Evolutionary conservation across 1,284 basidiomycete species (phyloP), one percentile per base, ranked within the genome.

Genomic region (Moniliella sp.): DNA sequence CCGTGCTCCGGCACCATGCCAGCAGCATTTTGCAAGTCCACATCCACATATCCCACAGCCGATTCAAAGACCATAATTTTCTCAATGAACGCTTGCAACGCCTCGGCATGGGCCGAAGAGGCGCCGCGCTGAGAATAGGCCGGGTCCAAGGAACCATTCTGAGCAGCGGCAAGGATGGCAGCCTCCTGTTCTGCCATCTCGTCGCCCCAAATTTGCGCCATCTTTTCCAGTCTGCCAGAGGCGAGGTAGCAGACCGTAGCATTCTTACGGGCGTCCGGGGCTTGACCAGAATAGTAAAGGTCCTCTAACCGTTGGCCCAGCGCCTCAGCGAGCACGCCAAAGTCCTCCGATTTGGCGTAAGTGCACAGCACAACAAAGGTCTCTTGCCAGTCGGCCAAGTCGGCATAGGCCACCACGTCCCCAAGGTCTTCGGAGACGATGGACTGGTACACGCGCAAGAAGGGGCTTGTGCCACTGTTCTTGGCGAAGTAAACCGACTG

Each of bases 341-440:
- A 97, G 49, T 93, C 83, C 23, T 81, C 75, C 32, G 71, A 66
- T 41, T 67, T 71, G 1, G 88, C 84, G 62, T 86, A 97, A 0
- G 88, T 94, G 66, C 86, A 94, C 10, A 94, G 62, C 2, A 97
- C 82, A 28, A 93, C 86, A 50, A 97, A 94, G 36, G 88, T 80
- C 62, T 94, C 88, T 44, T 78, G 75, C 91, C 88, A 97, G 59
- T 97, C 86, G 34, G 72, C 67, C 25, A 94, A 62, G 50, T 97
- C 84, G 11, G 84, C 88, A 51, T 94, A 91, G 61, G 91, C 83
- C 2, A 91, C 83, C 36, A 93, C 75, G 63, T 91, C 83, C 25
- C 73, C 69, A 9, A 97, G 71, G 51, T 93, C 86, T 54, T 86
- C 76, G 32, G 76, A 78, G 37, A 93, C 82, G 51, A 97, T 83